Conservation (phyloP, 768 basidiomycete genomes). For the Galerina marginata region DNA sequence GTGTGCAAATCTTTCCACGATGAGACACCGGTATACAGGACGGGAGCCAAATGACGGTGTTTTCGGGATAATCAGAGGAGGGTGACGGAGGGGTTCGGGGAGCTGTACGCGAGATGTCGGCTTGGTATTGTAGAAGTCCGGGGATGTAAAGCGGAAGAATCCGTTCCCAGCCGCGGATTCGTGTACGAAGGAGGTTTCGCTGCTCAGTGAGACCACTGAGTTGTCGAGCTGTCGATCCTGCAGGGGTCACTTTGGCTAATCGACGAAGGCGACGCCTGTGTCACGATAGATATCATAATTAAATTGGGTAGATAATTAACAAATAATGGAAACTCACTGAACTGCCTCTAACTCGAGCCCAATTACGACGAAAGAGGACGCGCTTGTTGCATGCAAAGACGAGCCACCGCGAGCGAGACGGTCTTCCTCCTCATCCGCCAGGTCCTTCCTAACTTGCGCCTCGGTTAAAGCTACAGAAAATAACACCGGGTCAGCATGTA, state of each 20-base stretch:
- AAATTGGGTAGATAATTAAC: background rate
- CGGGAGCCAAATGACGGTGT: background rate
- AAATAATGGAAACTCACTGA: slow-evolving; percentile 20
- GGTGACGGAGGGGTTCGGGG: background rate
- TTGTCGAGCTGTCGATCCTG: background rate
- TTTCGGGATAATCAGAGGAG: background rate
- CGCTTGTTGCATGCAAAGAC: slow-evolving; percentile 13
- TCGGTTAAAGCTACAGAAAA: background rate
- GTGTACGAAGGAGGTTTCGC: slow-evolving; percentile 9
- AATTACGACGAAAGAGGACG: slow-evolving; percentile 17
- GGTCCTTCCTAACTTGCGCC: slow-evolving; percentile 7
- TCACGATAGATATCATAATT: background rate
- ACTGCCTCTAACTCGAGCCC: slow-evolving; percentile 22
- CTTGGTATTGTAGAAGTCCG: slow-evolving; percentile 14
- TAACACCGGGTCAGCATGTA: background rate
- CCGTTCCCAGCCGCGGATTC: slow-evolving; percentile 13
- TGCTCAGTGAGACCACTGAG: slow-evolving; percentile 12
- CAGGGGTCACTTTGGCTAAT: background rate
- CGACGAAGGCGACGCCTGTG: slow-evolving; percentile 2
- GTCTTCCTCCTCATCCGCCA: background rate
- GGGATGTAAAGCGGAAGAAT: slow-evolving; percentile 18
- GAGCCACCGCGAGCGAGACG: background rate
- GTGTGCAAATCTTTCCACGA: background rate
- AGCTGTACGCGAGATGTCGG: background rate
- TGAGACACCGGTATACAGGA: background rate